These are phyloP conservation scores for Asterophora lycoperdoides DNA, from an alignment of 768 basidiomycete species.

Conservation along the genomic window DNA sequence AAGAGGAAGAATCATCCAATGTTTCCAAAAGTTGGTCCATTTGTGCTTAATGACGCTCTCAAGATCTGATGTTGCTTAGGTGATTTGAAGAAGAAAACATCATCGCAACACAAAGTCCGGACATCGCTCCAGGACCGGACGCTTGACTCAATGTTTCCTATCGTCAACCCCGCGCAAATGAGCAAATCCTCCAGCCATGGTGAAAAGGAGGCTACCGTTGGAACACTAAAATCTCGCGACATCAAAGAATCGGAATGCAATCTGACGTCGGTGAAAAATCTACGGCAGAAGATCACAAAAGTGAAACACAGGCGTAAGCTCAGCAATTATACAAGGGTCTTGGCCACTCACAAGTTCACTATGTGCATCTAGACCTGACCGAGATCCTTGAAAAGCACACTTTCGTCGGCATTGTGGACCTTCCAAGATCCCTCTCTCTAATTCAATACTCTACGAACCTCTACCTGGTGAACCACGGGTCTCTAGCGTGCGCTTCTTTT, in stretches of 20 bases:
- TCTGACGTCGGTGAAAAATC: slow-evolving; percentile 65
- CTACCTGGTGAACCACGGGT: slow-evolving; percentile 83
- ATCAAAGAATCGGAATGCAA: slow-evolving; percentile 75
- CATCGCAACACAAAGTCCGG: slow-evolving; percentile 88
- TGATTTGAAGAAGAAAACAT: slow-evolving; percentile 42
- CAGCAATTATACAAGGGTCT: not conserved
- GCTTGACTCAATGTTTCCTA: slow-evolving; percentile 91
- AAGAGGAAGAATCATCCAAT: slow-evolving; percentile 24
- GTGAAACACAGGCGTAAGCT: slow-evolving; percentile 66
- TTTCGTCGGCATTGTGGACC: slow-evolving; percentile 90
- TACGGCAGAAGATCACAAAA: slow-evolving; percentile 58
- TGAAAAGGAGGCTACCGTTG: slow-evolving; percentile 14
- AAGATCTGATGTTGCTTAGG: not conserved
- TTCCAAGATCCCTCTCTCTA: slow-evolving; percentile 66
- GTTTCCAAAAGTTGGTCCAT: slow-evolving; percentile 20
- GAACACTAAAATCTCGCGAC: slow-evolving; percentile 37
- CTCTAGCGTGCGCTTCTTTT: slow-evolving; percentile 64
- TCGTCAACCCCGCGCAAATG: slow-evolving; percentile 49
- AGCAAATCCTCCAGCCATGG: slow-evolving; percentile 20
- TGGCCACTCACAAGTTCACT: not conserved
- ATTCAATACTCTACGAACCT: slow-evolving; percentile 87
- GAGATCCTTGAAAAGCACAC: slow-evolving; percentile 85
- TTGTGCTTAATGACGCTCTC: not conserved
- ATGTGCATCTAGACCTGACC: slow-evolving; percentile 52
- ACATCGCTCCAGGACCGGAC: slow-evolving; percentile 86